Conservation (phyloP, 2,329 filamentous ascomycete species). For the Fusarium palustre region DNA sequence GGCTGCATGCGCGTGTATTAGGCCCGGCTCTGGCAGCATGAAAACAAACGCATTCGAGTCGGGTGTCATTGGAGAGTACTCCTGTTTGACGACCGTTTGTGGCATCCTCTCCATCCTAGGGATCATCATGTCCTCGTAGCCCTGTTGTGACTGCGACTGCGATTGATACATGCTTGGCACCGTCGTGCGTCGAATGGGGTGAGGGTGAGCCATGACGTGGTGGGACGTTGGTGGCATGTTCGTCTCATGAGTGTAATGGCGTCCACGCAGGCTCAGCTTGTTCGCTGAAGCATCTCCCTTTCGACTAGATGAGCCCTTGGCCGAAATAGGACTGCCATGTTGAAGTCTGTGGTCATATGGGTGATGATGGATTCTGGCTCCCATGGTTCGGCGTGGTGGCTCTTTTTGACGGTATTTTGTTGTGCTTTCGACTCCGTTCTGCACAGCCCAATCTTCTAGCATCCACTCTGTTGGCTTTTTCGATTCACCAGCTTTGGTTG, state of each 20-base stretch:
- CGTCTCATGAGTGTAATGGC: constrained; percentile 36
- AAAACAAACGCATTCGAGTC: constrained; percentile 37
- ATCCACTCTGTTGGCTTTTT: constrained; percentile 83
- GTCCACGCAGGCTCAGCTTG: constrained; percentile 44
- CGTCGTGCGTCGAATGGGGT: constrained; percentile 35
- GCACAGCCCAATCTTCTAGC: constrained; percentile 75
- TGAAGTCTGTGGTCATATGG: constrained; percentile 36
- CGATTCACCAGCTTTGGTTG: constrained; percentile 51
- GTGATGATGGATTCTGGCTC: constrained; percentile 28
- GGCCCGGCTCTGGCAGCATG: constrained; percentile 39
- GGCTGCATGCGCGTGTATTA: constrained; percentile 32
- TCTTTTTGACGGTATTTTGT: constrained; percentile 76
- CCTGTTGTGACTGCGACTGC: constrained; percentile 34
- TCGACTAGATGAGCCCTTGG: constrained; percentile 49
- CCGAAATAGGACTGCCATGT: constrained; percentile 45
- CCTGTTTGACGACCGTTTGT: constrained; percentile 37
- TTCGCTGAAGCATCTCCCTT: constrained; percentile 52
- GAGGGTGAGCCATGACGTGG: constrained; percentile 26
- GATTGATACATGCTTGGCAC: constrained; percentile 40
- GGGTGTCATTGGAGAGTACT: constrained; percentile 42
- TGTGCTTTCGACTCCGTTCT: constrained; percentile 83
- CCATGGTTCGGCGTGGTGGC: constrained; percentile 44
- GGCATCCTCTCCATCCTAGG: constrained; percentile 40
- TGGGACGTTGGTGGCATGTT: constrained; percentile 42
- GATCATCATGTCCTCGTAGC: constrained; percentile 38